These are phyloP conservation scores for Medicago lupulina DNA, from an alignment of 306 rosid species.

Conservation along the genomic window DNA sequence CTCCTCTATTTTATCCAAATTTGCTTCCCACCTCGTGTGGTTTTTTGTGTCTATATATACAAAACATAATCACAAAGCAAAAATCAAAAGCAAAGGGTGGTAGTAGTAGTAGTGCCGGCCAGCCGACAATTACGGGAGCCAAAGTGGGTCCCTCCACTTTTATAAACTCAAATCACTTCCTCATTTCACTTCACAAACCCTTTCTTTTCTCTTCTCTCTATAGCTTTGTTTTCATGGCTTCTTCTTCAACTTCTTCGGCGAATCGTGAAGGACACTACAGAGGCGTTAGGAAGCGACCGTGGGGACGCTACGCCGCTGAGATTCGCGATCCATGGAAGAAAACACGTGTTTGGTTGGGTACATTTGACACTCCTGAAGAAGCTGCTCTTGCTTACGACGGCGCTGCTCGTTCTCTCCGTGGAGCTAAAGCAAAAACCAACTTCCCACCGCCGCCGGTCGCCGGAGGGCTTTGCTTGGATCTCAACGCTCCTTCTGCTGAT, in stretches of 20 bases:
- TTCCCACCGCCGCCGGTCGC: slow-evolving; percentile 61
- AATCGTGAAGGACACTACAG: slow-evolving; percentile 82
- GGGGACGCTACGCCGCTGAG: slow-evolving; percentile 99
- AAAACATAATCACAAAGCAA: slow-evolving; percentile 7
- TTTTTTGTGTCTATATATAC: not conserved
- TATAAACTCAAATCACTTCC: not conserved
- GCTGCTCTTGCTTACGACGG: slow-evolving; percentile 98
- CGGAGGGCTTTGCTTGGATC: slow-evolving; percentile 61
- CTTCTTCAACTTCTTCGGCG: slow-evolving; percentile 55
- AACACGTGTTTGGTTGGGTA: slow-evolving; percentile 94
- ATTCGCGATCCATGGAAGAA: slow-evolving; percentile 98
- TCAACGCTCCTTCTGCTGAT: slow-evolving; percentile 58
- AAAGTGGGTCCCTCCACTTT: slow-evolving; percentile 66
- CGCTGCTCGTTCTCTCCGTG: slow-evolving; percentile 94
- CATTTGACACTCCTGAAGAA: slow-evolving; percentile 94
- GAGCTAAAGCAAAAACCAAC: slow-evolving; percentile 86
- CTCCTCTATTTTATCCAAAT: slow-evolving; percentile 4
- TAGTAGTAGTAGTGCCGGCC: slow-evolving; percentile 54
- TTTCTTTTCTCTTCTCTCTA: not conserved
- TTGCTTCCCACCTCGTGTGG: not conserved
- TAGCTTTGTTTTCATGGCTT: slow-evolving; percentile 41
- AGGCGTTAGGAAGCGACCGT: slow-evolving; percentile 91
- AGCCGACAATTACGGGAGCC: slow-evolving; percentile 94
- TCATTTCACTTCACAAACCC: not conserved
- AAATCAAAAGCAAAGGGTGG: not conserved